Conservation (phyloP, 2,329 filamentous ascomycete genomes). For the Colletotrichum neosansevieriae region DNA sequence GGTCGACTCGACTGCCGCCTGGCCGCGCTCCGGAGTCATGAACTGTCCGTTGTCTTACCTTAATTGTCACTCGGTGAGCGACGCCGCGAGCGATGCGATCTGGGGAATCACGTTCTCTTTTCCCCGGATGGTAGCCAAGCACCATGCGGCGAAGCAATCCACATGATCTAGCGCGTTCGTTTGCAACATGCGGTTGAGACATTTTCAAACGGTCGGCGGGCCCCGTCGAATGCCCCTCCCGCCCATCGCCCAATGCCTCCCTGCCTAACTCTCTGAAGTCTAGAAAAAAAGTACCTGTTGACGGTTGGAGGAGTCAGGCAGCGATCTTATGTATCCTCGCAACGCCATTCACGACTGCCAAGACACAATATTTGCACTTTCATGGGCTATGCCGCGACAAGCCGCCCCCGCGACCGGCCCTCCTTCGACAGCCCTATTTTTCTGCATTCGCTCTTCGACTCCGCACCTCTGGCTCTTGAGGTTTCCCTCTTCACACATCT, state of each 20-base stretch:
- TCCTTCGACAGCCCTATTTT: constrained; percentile 29
- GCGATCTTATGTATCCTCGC: not conserved
- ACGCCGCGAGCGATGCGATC: not conserved
- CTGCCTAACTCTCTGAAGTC: not conserved
- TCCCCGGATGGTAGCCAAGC: constrained; percentile 2
- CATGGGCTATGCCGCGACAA: constrained; percentile 33
- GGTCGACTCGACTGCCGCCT: not conserved
- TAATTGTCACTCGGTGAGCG: constrained; percentile 7
- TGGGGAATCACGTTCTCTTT: too few relatives aligned
- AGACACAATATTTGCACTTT: constrained; percentile 12
- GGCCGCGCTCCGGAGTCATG: constrained; percentile 3
- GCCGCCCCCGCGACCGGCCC: constrained; percentile 36
- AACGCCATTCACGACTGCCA: constrained; percentile 29
- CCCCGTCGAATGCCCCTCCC: constrained; percentile 11
- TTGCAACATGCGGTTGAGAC: constrained; percentile 34
- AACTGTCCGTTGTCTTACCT: not conserved
- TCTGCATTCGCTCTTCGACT: constrained; percentile 14
- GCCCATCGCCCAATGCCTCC: not conserved
- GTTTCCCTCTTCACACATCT: not conserved
- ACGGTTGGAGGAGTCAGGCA: not conserved
- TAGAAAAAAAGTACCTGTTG: not conserved
- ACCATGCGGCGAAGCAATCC: constrained; percentile 12
- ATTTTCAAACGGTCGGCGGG: constrained; percentile 32
- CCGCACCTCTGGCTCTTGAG: not conserved
- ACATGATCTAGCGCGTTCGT: constrained; percentile 29